Percentiles rank a stretch among this genome's conserved stretches.
Evolutionary conservation across 768 basidiomycete species (phyloP).

Genomic region (Mycena epipterygia): DNA sequence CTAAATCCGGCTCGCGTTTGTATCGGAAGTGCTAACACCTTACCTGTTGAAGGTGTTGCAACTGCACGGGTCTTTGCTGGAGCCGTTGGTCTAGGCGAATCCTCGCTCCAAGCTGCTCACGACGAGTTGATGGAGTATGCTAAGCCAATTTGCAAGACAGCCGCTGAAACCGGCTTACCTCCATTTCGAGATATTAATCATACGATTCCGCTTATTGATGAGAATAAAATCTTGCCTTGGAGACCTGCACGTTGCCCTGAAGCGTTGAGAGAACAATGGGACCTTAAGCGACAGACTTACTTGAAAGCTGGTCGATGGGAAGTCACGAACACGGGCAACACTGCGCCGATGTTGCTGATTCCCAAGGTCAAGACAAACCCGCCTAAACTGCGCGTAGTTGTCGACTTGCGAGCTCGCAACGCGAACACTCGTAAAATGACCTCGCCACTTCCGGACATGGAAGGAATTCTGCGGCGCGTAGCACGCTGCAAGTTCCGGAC

Average conservation of each 20-base stretch:
- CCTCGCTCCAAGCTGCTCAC: no score
- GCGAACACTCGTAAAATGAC: background rate
- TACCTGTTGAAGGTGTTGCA: no score
- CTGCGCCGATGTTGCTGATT: background rate
- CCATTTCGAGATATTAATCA: slow-evolving; percentile 44
- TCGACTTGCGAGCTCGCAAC: background rate
- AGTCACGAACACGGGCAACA: background rate
- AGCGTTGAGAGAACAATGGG: slow-evolving; percentile 5
- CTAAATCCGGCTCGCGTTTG: no score
- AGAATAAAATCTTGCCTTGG: slow-evolving; percentile 39
- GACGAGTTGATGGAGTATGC: slow-evolving; percentile 13
- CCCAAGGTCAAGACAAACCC: background rate
- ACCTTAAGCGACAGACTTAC: background rate
- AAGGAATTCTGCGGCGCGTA: background rate
- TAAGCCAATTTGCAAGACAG: slow-evolving; percentile 34
- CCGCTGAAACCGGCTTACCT: slow-evolving; percentile 38
- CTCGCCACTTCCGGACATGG: no score
- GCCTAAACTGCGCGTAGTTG: background rate
- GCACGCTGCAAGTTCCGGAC: background rate
- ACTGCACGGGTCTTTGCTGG: no score
- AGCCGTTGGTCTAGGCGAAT: no score
- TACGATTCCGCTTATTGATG: slow-evolving; percentile 41
- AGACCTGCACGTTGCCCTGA: slow-evolving; percentile 40
- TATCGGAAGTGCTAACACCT: no score
- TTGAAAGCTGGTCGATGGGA: background rate